Conservation (phyloP, 208 protist genomes). For the Acanthamoeba lenticulata region DNA sequence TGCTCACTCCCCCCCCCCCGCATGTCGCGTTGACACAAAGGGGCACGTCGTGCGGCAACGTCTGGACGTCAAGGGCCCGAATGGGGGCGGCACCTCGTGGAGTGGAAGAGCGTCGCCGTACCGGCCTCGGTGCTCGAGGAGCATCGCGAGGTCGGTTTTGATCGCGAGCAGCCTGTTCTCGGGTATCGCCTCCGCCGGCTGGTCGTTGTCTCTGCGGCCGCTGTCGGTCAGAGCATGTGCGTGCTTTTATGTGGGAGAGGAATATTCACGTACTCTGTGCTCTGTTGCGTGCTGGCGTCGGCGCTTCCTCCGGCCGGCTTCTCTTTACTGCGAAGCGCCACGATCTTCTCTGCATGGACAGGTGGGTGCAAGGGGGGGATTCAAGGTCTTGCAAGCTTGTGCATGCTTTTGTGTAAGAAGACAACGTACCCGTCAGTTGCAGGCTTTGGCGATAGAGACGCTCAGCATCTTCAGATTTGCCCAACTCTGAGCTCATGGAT, state of each 20-base stretch:
- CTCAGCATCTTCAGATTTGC: not conserved
- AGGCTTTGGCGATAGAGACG: not conserved
- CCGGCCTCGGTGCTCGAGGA: not conserved
- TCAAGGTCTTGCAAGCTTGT: no score
- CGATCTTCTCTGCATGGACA: no score
- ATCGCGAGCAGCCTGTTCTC: not conserved
- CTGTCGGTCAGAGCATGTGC: not conserved
- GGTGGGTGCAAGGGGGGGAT: no score
- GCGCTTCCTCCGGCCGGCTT: no score
- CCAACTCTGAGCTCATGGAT: not conserved
- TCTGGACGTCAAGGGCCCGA: no score
- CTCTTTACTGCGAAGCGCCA: no score
- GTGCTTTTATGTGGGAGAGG: not conserved
- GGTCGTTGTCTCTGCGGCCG: not conserved
- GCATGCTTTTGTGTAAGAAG: no score
- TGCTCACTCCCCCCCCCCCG: no score
- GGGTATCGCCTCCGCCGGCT: not conserved
- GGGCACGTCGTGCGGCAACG: no score
- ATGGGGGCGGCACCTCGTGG: not conserved
- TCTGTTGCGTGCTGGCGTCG: no score
- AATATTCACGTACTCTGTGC: no score
- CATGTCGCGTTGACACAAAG: no score
- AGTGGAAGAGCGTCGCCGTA: not conserved
- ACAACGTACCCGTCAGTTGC: not conserved
- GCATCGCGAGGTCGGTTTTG: not conserved